A percentile compares a stretch with the other conserved stretches of the same genome.
Conservation (phyloP, 345 rosid species). For the Ceriops decandra region DNA sequence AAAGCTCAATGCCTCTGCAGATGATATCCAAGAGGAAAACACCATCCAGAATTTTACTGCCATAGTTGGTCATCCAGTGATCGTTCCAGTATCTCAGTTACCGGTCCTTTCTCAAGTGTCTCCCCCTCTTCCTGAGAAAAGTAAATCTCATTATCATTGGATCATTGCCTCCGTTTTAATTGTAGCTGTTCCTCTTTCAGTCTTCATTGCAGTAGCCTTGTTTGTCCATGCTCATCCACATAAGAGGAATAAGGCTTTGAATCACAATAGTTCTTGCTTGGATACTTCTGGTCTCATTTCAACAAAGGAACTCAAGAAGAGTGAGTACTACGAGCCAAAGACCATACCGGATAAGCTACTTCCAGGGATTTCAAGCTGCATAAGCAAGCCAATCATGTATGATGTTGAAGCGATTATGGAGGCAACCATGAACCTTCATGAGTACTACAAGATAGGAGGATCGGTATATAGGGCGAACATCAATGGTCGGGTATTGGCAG, state of each 20-base stretch:
- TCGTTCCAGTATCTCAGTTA: constrained; percentile 48
- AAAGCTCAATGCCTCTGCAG: constrained; percentile 38
- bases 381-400: constrained; percentile 46
- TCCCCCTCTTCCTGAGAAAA: constrained; percentile 16
- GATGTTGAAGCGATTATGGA: constrained; percentile 37
- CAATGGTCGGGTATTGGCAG: constrained; percentile 40
- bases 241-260: constrained; percentile 24
- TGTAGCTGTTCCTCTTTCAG: constrained; percentile 19
- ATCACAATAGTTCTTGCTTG: constrained; percentile 26
- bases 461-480: constrained; percentile 50
- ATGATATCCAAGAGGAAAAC: constrained; percentile 37
- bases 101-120: constrained; percentile 37
- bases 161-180: constrained; percentile 16
- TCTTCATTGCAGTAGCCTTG: constrained; percentile 26
- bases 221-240: constrained; percentile 1
- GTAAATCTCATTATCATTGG: constrained; percentile 18
- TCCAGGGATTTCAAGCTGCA: constrained; percentile 50
- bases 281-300: constrained; percentile 45
- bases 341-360: constrained; percentile 42
- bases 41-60: constrained; percentile 31
- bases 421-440: constrained; percentile 44
- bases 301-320: constrained; percentile 20
- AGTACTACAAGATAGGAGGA: constrained; percentile 41
- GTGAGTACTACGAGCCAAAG: constrained; percentile 28
- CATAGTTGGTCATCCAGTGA: constrained; percentile 37